phyloP scores from a whole-genome alignment of 2,329 filamentous ascomycete genomes.

The Penicillium sp. region DNA sequence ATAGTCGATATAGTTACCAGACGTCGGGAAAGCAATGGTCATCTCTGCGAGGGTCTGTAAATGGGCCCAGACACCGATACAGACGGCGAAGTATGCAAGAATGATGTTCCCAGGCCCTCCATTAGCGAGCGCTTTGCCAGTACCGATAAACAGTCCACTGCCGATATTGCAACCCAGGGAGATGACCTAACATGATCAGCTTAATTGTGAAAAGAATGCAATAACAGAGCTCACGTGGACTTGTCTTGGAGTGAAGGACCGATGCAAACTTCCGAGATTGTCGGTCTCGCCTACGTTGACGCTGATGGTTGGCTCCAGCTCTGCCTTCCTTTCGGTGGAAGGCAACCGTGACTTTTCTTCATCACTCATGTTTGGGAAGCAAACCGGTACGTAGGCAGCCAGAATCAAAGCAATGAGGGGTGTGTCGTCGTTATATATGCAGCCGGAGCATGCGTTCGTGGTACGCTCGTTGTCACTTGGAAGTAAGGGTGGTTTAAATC shows the following conservation, averaged over 20 bases:
- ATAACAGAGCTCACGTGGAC: background rate
- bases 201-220: background rate
- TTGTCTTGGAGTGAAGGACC: slow-evolving; percentile 8
- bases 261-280: background rate
- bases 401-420: background rate
- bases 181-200: slow-evolving; percentile 6
- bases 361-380: background rate
- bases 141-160: slow-evolving; percentile 19
- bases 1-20: slow-evolving; percentile 46
- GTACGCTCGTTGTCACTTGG: background rate
- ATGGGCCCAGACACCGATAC: slow-evolving; percentile 17
- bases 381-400: background rate
- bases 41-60: slow-evolving; percentile 19
- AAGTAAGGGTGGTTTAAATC: background rate
- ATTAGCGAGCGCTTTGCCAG: slow-evolving; percentile 15
- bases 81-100: slow-evolving; percentile 10
- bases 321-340: background rate
- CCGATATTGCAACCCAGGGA: slow-evolving; percentile 14
- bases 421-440: background rate
- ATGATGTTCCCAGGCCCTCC: slow-evolving; percentile 17
- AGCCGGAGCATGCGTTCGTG: background rate
- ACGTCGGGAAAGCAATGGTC: slow-evolving; percentile 31
- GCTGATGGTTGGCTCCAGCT: background rate
- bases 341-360: background rate
- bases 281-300: slow-evolving; percentile 1